Base-by-base conservation (phyloP, 768 basidiomycete species). In the Pulveroboletus ravenelii region DNA sequence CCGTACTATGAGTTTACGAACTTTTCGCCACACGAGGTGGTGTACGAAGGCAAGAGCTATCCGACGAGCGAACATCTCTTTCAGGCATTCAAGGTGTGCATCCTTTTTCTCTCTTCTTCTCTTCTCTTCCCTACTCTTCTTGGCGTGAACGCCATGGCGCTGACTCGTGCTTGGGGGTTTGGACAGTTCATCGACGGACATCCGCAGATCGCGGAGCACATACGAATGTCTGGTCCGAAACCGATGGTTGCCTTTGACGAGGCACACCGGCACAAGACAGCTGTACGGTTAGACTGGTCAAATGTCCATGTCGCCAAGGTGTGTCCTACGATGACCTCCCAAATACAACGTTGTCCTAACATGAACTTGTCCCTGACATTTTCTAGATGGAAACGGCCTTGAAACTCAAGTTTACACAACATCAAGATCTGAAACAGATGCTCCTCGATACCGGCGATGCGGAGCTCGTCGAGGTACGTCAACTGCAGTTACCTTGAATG, bases 11-110 rank as follows among this genome's bases (percentile, higher is more conserved):
- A 81, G 15, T 85, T 87, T 57, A 85, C 85, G 7, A 87, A 87
- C 58, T 87, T 86, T 59, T 87, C 87, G 1, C 64, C 79, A 0
- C 83, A 87, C 64, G 73, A 80, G n/a, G 81, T 89, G 8, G 61
- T 75, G 15, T 84, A 85, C 57, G 73, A 79, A 20, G 79, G 80
- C 17, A 82, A 80, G 60, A 70, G 69, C 37, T 89, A 87, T 56
- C 84, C 84, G 0, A 89, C 86, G 7, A 84, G 84, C 62, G 87
- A 87, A 58, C 87, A 88, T 64, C 76, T 88, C 17, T 87, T 86
- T 57, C 85, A 87, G 59, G 84, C 86, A 0, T 82, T 85, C 72
- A 87, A 86, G 66, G 84, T 80, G 48, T n/a, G 15, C 15, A n/a
- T 63, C 20, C 8, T 31, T 36, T 9, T 17, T 18, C 13, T 18